phyloP scores from a whole-genome alignment of 352 stramenopile species.

The Phytophthora ohioensis region DNA sequence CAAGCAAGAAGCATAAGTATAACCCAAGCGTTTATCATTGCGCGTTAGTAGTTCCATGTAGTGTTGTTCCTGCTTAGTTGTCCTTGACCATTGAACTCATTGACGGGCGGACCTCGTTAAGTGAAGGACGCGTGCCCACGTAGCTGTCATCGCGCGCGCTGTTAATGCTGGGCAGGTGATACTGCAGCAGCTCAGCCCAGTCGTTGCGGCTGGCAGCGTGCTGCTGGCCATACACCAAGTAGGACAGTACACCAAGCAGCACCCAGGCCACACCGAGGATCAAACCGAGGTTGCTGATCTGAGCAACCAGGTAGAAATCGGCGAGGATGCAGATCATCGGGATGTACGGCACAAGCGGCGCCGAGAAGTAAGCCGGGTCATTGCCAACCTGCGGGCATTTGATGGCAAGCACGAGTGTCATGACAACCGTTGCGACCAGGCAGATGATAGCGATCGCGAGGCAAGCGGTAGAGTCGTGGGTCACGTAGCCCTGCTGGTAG shows the following conservation, averaged over 20 bases:
- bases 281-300: conserved; percentile 53
- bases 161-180: conserved; percentile 37
- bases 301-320: conserved; percentile 60
- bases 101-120: conserved; percentile 59
- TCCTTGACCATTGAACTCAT: conserved; percentile 55
- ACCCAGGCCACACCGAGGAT: conserved; percentile 50
- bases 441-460: conserved; percentile 48
- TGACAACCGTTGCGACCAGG: conserved; percentile 36
- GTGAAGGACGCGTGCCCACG: conserved; percentile 38
- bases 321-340: conserved; percentile 53
- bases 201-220: conserved; percentile 48
- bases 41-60: conserved; percentile 5
- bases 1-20: conserved; percentile 30
- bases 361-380: conserved; percentile 43
- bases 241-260: conserved; percentile 48
- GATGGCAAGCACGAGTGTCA: conserved; percentile 40
- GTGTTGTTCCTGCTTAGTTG: conserved; percentile 23
- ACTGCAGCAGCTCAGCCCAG: conserved; percentile 51
- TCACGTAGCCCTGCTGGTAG: conserved; percentile 56
- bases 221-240: conserved; percentile 59
- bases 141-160: conserved; percentile 45
- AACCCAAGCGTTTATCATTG: conserved; percentile 28
- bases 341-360: conserved; percentile 56
- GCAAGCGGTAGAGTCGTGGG: conserved; percentile 32
- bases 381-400: conserved; percentile 53